Conservation (phyloP, 768 basidiomycete species). For the Trametes maxima region DNA sequence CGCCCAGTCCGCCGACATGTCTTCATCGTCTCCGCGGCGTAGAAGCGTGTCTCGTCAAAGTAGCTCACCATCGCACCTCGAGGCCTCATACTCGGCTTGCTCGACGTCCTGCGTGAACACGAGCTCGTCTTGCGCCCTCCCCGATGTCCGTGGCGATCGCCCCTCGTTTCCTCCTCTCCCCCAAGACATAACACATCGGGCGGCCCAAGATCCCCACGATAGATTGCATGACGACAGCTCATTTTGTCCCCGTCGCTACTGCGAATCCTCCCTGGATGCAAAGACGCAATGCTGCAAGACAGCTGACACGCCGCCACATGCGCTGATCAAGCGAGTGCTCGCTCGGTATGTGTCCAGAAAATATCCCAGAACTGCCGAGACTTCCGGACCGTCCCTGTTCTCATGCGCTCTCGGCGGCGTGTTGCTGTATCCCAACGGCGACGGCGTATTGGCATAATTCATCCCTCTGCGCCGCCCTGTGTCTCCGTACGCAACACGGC, state of each 20-base stretch:
- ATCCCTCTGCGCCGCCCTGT: constrained; percentile 10
- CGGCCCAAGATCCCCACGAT: constrained; percentile 2
- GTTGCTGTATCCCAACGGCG: not conserved
- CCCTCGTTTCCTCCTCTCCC: not conserved
- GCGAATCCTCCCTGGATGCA: constrained; percentile 15
- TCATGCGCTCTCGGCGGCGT: not conserved
- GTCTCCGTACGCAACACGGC: constrained; percentile 1
- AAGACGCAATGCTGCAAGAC: constrained; percentile 4
- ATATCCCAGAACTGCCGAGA: too few species aligned
- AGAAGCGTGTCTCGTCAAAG: not conserved
- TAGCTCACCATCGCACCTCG: not conserved
- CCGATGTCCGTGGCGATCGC: not conserved
- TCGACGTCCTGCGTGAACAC: not conserved
- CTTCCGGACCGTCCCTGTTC: not conserved
- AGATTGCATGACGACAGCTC: constrained; percentile 11
- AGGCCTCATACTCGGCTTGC: not conserved
- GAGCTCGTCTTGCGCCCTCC: not conserved
- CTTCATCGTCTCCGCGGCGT: not conserved
- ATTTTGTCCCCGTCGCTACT: not conserved
- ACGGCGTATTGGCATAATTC: constrained; percentile 17
- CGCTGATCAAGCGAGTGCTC: constrained; percentile 10
- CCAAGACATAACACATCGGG: not conserved
- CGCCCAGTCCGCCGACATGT: not conserved
- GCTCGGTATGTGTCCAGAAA: constrained; percentile 10
- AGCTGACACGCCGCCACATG: constrained; percentile 2